Conservation (phyloP, 2,329 filamentous ascomycete species). For the Fusarium euwallaceae region DNA sequence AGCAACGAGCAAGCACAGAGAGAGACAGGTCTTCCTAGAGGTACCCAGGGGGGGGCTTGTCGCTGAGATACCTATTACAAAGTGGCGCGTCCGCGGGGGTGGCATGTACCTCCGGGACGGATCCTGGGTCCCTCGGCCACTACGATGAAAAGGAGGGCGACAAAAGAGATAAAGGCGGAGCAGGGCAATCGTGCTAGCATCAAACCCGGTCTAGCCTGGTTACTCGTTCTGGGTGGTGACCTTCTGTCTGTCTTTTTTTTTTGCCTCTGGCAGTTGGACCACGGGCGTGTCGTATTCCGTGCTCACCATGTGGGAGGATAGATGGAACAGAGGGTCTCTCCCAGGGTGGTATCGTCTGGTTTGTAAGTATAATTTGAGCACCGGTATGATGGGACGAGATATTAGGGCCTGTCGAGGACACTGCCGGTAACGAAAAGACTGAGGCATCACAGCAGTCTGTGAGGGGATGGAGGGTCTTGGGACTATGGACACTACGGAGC, state of each 20-base stretch:
- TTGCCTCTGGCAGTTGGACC: neutral
- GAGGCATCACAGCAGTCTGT: conserved; percentile 18
- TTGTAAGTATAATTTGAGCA: neutral
- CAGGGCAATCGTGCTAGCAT: conserved; percentile 29
- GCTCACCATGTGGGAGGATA: conserved; percentile 5
- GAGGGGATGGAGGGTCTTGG: conserved; percentile 1
- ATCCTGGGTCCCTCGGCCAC: conserved; percentile 31
- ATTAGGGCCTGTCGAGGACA: conserved; percentile 10
- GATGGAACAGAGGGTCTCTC: neutral
- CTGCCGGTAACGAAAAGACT: conserved; percentile 24
- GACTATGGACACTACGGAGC: conserved; percentile 3
- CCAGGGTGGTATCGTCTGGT: neutral
- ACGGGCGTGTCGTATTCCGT: neutral
- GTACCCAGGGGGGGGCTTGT: neutral
- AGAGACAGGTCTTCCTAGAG: neutral
- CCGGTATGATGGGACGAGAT: neutral
- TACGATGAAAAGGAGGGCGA: conserved; percentile 40
- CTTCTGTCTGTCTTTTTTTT: conserved; percentile 11
- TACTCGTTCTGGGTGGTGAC: conserved; percentile 26
- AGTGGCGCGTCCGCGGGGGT: conserved; percentile 14
- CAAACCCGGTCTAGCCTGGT: conserved; percentile 29
- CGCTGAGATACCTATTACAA: conserved; percentile 15
- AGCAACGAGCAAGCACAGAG: conserved; percentile 32
- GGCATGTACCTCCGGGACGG: conserved; percentile 33
- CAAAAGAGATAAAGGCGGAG: conserved; percentile 42